Base-by-base conservation (phyloP, 495 filamentous ascomycete genomes). In the Aspergillus wentii region DNA sequence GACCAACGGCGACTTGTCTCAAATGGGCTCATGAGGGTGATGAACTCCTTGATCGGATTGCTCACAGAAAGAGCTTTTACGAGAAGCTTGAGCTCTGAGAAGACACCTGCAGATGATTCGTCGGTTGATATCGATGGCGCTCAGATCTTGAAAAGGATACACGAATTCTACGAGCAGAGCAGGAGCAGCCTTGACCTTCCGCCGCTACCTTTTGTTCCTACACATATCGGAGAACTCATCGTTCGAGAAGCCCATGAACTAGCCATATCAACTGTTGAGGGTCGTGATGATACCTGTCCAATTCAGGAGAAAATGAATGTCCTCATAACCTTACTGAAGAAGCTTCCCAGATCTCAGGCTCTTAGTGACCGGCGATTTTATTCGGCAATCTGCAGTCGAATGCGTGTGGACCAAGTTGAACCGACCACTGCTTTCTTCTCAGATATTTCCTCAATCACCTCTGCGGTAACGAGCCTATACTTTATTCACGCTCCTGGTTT, bases 1-100 rank as follows among this genome's bases (percentile, higher is more conserved):
- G 40, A 55, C 16, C 43, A 58, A 25, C 44, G 48, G 21, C 54
- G 46, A 28, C 29, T 33, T 15, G 46, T 61, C n/a, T 54, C 55
- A 4, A 46, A 50, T 1, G 46, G 45, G 13, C 33, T 69, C 39
- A 54, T 52, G 13, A 56, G 46, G 30, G 51, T 67, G 16, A 47
- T 69, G 15, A 58, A 55, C 27, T 59, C 53, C 20, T 35, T 67
- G 35, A 53, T 51, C 7, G 77, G 82, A 4, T 59, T 90, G 15
- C 68, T 89, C 10, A 86, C 85, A 10, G 80, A 85, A 40, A 68
- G 82, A 40, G 76, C 79, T 8, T 90, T 94, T 48, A 66, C 71
- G 20, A 57, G 44, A n/a, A 71, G 66, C 36, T 25, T 43, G 3
- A 39, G 46, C 15, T 49, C 51, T 7, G 59, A 59, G 17, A 61